Evolutionary conservation across 176 grass and related monocot species (phyloP).

Genomic region (Eleusine indica): DNA sequence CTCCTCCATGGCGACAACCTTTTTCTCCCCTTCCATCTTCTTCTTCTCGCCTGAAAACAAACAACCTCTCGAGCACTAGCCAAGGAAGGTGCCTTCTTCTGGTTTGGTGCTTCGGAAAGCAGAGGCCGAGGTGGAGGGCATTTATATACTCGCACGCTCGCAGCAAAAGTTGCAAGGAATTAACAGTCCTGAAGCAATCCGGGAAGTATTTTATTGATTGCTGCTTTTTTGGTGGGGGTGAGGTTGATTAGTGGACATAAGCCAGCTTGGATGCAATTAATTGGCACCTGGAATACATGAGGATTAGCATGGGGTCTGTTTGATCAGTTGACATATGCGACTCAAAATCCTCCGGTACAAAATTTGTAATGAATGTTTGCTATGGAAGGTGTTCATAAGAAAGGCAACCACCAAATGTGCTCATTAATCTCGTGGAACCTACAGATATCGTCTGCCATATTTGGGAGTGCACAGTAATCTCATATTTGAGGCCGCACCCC

Average conservation of each 20-base stretch:
- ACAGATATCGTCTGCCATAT: not conserved
- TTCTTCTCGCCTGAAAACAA: conserved; percentile 29
- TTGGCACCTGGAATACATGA: not conserved
- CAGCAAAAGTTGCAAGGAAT: conserved; percentile 25
- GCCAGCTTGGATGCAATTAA: conserved; percentile 5
- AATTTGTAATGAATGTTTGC: not conserved
- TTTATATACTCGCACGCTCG: conserved; percentile 29
- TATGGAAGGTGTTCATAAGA: not conserved
- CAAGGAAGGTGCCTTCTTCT: conserved; percentile 20
- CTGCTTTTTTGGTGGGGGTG: not conserved
- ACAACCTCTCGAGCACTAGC: conserved; percentile 7
- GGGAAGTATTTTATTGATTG: not conserved
- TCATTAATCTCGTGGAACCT: not conserved
- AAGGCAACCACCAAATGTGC: not conserved
- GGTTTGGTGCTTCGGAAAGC: conserved; percentile 47
- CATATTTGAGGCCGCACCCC: not conserved
- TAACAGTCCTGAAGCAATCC: not conserved
- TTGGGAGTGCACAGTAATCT: not conserved
- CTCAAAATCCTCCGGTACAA: not conserved
- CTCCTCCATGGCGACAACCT: conserved; percentile 17
- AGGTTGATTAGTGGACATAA: not conserved
- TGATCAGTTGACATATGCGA: not conserved
- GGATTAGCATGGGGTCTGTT: not conserved
- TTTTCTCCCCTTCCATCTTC: conserved; percentile 50
- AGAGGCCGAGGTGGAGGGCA: conserved; percentile 9